Conservation (phyloP, 1,284 basidiomycete species). For the Amylostereum chailletii region DNA sequence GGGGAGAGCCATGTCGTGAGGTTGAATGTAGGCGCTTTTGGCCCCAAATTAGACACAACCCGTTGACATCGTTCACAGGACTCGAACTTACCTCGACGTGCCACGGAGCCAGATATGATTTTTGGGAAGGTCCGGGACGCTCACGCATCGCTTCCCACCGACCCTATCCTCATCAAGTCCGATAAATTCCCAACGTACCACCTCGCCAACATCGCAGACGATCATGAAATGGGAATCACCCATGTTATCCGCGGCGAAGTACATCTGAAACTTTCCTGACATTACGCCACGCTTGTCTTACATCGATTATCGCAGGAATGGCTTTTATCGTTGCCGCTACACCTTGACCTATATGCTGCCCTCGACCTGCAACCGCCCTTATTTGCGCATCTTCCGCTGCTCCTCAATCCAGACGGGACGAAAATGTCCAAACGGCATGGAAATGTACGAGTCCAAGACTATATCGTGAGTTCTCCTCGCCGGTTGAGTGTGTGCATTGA, state of each 20-base stretch:
- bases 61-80: conserved; percentile 29
- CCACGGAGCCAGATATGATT: conserved; percentile 55
- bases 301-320: conserved; percentile 61
- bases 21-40: conserved; percentile 58
- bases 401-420: conserved; percentile 84
- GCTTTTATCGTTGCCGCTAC: conserved; percentile 90
- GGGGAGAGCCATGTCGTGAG: conserved; percentile 81
- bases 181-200: conserved; percentile 96
- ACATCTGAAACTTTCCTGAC: conserved; percentile 11
- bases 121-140: conserved; percentile 72
- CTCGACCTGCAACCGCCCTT: conserved; percentile 67
- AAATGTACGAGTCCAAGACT: conserved; percentile 82
- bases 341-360: conserved; percentile 83
- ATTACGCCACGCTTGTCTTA: neutral
- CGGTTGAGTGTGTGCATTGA: neutral
- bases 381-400: conserved; percentile 88
- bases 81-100: conserved; percentile 38
- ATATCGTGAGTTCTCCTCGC: conserved; percentile 48
- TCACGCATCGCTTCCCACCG: conserved; percentile 73
- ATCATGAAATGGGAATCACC: conserved; percentile 92
- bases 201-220: conserved; percentile 92
- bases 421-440: conserved; percentile 95
- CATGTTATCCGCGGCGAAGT: conserved; percentile 95
- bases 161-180: conserved; percentile 89
- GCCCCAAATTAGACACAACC: too few relatives aligned